phyloP scores from a whole-genome alignment of 2,329 filamentous ascomycete species.

The Ophiostoma sp. region DNA sequence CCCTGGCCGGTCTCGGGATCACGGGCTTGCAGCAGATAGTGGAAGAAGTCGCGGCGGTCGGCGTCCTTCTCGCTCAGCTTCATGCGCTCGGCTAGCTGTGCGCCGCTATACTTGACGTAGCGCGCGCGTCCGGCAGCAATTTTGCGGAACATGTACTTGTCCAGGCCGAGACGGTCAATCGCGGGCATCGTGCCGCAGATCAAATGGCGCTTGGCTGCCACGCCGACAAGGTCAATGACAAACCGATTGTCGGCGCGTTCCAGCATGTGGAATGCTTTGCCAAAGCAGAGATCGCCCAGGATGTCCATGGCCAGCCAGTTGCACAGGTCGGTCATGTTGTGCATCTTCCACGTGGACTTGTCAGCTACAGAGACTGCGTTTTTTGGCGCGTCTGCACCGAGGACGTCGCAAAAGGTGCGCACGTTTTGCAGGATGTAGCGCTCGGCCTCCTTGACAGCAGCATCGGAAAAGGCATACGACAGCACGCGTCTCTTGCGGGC shows the following conservation, averaged over 20 bases:
- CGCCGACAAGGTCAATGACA: conserved; percentile 61
- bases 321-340: conserved; percentile 60
- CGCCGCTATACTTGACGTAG: conserved; percentile 67
- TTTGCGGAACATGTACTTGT: conserved; percentile 61
- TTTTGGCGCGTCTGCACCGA: conserved; percentile 34
- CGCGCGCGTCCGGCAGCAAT: conserved; percentile 61
- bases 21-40: conserved; percentile 65
- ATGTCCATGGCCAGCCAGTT: conserved; percentile 60
- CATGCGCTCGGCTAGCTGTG: conserved; percentile 61
- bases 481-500: conserved; percentile 66
- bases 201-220: conserved; percentile 62
- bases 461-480: conserved; percentile 65
- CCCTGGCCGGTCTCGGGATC: conserved; percentile 66
- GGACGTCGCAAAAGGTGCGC: conserved; percentile 58
- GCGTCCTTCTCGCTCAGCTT: conserved; percentile 60
- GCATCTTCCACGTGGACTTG: conserved; percentile 26
- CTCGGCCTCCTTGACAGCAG: conserved; percentile 63
- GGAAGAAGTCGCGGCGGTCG: conserved; percentile 65
- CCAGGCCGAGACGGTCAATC: conserved; percentile 59
- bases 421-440: conserved; percentile 61
- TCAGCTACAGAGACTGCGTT: neutral
- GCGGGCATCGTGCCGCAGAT: conserved; percentile 70
- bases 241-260: conserved; percentile 57
- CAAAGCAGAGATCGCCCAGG: conserved; percentile 55
- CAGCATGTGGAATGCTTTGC: conserved; percentile 59